Evolutionary conservation across 208 protist genomes (phyloP).

Genomic region (Histomonas meleagridis): DNA sequence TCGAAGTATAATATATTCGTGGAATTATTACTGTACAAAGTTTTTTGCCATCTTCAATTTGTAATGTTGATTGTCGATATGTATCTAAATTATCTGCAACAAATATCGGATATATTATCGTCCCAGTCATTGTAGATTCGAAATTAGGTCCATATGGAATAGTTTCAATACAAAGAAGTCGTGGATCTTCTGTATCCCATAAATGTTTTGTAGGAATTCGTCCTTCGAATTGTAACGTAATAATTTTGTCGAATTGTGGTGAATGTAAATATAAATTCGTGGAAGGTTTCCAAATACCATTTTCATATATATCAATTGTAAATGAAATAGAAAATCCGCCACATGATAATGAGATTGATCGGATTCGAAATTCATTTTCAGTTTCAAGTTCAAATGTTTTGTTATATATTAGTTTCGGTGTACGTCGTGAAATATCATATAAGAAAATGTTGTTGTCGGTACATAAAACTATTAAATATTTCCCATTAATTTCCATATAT

Average conservation of each 20-base stretch:
- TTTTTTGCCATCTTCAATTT: not conserved
- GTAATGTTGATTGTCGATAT: not conserved
- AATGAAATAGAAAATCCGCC: not conserved
- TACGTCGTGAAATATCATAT: constrained; percentile 5
- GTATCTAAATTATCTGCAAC: not conserved
- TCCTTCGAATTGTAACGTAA: not conserved
- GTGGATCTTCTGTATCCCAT: constrained; percentile 19
- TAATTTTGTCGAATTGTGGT: not conserved
- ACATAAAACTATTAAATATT: not conserved
- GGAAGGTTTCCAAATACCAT: not conserved
- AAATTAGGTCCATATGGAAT: not conserved
- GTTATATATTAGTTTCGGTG: not conserved
- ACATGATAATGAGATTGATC: not conserved
- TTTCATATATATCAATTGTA: constrained; percentile 9
- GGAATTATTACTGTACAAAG: not conserved
- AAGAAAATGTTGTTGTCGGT: not conserved
- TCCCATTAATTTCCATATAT: not conserved
- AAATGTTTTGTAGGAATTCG: not conserved
- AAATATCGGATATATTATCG: not conserved
- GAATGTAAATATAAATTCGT: not conserved
- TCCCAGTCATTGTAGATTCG: not conserved
- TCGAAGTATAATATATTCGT: not conserved
- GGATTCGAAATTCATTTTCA: not conserved
- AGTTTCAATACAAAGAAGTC: not conserved
- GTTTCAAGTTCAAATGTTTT: no score